Base-by-base conservation (phyloP, 2,329 filamentous ascomycete species). In the Seiridium unicorne region DNA sequence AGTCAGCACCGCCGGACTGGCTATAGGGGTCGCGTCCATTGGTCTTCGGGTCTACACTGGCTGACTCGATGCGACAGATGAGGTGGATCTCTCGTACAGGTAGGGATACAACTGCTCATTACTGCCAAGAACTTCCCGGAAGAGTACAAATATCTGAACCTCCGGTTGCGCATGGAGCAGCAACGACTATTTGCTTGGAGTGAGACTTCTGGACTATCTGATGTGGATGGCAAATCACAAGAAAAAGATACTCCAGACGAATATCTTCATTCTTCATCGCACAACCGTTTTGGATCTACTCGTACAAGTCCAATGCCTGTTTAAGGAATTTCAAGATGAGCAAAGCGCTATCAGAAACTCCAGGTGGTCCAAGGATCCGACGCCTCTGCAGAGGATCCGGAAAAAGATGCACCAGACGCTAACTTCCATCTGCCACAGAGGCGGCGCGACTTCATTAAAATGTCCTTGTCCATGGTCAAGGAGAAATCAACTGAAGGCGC, bases 121-220 rank as follows among this genome's bases (percentile, higher is more conserved):
- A 81, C 79, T 5, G 79, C 79, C n/a, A 68, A 75, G 49, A 75
- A 77, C 51, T 79, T 80, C 59, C 77, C 78, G n/a, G 74, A 81
- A 61, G 78, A 81, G 51, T 80, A 74, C 66, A 76, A 72, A 60
- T 81, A 81, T 64, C 75, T 81, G 60, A 81, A 81, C 61, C 65
- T 82, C 63, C 74, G 79, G 55, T 66, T 82, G 55, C 76, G 78
- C 57, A 79, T 82, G 76, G 79, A 82, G 65, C 78, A 82, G 68
- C 78, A 81, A 62, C 73, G 79, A 32, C 72, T 81, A 11, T 81
- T 79, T 61, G 78, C 77, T 46, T 81, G 79, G 79, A 79, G 77
- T 62, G 79, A 82, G 63, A 77, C 78, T 2, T 81, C 79, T 9
- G 80, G 79, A 7, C 66, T 82, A 18, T 70, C 81, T 10, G 79